Evolutionary conservation across 805 yeast genomes (phyloP).

Genomic region (Suhomyces pyralidae): DNA sequence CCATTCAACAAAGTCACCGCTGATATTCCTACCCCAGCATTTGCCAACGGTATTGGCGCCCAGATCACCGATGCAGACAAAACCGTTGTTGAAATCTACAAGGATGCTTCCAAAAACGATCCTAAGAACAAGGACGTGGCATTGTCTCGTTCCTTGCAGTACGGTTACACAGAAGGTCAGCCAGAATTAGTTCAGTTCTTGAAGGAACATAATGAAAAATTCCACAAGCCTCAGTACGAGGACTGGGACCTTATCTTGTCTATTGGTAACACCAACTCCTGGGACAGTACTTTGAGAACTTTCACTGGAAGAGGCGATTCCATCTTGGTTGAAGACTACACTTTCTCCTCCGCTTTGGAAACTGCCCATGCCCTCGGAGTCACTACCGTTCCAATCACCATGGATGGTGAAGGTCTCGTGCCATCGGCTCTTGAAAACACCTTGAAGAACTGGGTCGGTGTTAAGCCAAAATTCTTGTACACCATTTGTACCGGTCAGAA

Average conservation of each 20-base stretch:
- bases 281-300: constrained; percentile 81
- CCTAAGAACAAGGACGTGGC: constrained; percentile 52
- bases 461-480: constrained; percentile 83
- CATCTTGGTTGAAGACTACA: constrained; percentile 76
- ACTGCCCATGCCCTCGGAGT: constrained; percentile 73
- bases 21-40: constrained; percentile 77
- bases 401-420: constrained; percentile 75
- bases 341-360: constrained; percentile 83
- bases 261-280: constrained; percentile 86
- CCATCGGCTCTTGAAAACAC: constrained; percentile 65
- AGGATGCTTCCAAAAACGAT: constrained; percentile 22
- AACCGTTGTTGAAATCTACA: constrained; percentile 42
- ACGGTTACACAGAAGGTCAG: constrained; percentile 83
- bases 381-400: constrained; percentile 64
- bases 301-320: constrained; percentile 76
- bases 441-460: constrained; percentile 67
- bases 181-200: constrained; percentile 65
- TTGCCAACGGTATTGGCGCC: constrained; percentile 73
- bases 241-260: constrained; percentile 73
- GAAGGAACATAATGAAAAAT: constrained; percentile 65
- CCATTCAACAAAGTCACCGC: constrained; percentile 80
- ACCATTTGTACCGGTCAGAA: constrained; percentile 96
- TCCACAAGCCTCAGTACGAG: constrained; percentile 44
- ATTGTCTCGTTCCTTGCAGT: constrained; percentile 83
- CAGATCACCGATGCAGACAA: constrained; percentile 43